These are phyloP conservation scores for Cymbopogon citratus DNA, from an alignment of 176 grass and related monocot species.

Conservation along the genomic window DNA sequence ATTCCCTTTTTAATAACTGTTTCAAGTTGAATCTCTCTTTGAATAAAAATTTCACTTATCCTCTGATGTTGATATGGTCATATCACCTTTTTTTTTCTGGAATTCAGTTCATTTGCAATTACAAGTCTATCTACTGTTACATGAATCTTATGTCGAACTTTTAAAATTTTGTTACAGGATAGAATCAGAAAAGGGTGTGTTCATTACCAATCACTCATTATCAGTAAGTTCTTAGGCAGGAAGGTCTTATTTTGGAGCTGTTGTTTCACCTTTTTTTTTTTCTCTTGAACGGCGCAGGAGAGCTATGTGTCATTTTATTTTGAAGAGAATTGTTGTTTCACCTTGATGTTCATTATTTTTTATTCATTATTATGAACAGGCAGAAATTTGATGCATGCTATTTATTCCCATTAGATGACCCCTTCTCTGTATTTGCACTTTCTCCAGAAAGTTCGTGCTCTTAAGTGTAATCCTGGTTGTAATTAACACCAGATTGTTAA, in stretches of 20 bases:
- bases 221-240: slow-evolving; percentile 40
- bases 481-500: not conserved
- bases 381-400: not conserved
- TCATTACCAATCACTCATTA: slow-evolving; percentile 83
- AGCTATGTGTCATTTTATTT: not conserved
- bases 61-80: slow-evolving; percentile 3
- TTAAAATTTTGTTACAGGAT: slow-evolving; percentile 47
- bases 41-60: not conserved
- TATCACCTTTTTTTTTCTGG: not conserved
- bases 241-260: not conserved
- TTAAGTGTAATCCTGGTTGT: not conserved
- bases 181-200: slow-evolving; percentile 83
- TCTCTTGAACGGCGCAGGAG: not conserved
- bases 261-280: not conserved
- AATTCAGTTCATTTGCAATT: slow-evolving; percentile 24
- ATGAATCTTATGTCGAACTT: slow-evolving; percentile 19
- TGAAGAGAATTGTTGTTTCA: slow-evolving; percentile 6
- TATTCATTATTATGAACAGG: slow-evolving; percentile 5
- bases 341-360: slow-evolving; percentile 9
- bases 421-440: slow-evolving; percentile 1
- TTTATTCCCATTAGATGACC: slow-evolving; percentile 8
- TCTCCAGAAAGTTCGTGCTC: slow-evolving; percentile 3
- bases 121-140: slow-evolving; percentile 8
- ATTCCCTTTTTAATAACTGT: not conserved
- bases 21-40: slow-evolving; percentile 2